Percentiles rank a stretch among this genome's conserved stretches.
phyloP scores from a whole-genome alignment of 129 eudicot genomes.

The Tagetes patula region DNA sequence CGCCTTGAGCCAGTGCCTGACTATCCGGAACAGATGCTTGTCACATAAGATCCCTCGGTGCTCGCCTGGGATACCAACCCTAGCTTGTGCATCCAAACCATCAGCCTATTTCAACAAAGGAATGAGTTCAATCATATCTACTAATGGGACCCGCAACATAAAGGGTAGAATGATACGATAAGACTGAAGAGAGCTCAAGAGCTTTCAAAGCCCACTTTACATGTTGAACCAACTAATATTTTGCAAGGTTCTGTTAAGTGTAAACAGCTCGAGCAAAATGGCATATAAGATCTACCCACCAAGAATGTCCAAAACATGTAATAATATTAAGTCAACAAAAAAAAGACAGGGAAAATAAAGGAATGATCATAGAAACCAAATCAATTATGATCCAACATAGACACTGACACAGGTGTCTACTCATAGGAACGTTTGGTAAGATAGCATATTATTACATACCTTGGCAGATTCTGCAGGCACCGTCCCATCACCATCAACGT shows the following conservation, averaged over 20 bases:
- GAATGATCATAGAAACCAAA: too few relatives aligned
- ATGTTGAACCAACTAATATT: too few relatives aligned
- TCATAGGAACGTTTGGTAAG: not conserved
- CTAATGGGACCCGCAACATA: not conserved
- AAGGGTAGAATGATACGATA: not conserved
- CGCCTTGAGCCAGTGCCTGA: conserved; percentile 89
- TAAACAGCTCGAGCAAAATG: too few relatives aligned
- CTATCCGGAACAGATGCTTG: conserved; percentile 69
- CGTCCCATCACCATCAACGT: conserved; percentile 96
- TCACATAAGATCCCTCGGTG: conserved; percentile 91
- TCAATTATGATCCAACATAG: too few relatives aligned
- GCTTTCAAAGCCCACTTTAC: too few relatives aligned
- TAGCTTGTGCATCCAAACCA: conserved; percentile 86
- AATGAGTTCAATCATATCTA: not conserved
- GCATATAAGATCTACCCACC: not conserved
- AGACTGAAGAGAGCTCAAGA: too few relatives aligned
- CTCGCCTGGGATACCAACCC: conserved; percentile 96
- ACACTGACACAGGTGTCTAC: too few relatives aligned
- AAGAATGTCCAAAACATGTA: not conserved
- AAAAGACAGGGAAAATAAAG: too few relatives aligned
- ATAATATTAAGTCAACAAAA: too few relatives aligned
- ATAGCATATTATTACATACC: conserved; percentile 38
- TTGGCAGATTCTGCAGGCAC: conserved; percentile 93
- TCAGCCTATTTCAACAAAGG: conserved; percentile 63
- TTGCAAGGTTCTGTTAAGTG: too few relatives aligned